Conservation (phyloP, 75 land plant genomes). For the Pseudotsuga menziesii region DNA sequence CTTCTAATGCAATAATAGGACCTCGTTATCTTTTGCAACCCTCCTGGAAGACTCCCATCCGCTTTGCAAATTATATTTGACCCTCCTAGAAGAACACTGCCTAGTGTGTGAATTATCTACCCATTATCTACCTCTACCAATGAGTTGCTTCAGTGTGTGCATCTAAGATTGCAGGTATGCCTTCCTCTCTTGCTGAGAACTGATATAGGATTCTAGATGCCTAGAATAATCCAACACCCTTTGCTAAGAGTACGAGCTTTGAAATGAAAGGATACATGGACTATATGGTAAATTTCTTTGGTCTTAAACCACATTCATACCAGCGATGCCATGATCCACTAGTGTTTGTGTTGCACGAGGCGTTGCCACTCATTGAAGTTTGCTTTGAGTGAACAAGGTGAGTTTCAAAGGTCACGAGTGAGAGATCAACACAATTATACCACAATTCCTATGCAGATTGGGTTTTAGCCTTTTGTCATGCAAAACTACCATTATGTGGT, state of each 20-base stretch:
- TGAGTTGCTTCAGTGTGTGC: no score
- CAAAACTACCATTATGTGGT: not conserved
- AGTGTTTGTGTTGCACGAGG: not conserved
- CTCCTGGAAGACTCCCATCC: not conserved
- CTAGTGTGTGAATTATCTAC: not conserved
- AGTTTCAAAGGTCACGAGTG: not conserved
- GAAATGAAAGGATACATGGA: not conserved
- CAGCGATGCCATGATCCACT: not conserved
- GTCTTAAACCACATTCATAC: not conserved
- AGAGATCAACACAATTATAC: not conserved
- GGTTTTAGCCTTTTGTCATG: not conserved
- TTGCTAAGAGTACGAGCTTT: not conserved
- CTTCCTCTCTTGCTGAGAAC: not conserved
- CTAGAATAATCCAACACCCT: not conserved
- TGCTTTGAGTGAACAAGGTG: not conserved
- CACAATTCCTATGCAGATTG: not conserved
- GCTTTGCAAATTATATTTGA: not conserved
- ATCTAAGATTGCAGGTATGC: not conserved
- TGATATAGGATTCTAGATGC: not conserved
- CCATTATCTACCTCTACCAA: not conserved
- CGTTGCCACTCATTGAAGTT: not conserved
- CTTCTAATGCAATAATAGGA: no score
- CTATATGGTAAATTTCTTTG: not conserved
- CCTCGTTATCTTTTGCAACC: no score
- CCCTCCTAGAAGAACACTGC: no score